Evolutionary conservation across 257 asterid genomes (phyloP).

Genomic region (Solanum tarijense): DNA sequence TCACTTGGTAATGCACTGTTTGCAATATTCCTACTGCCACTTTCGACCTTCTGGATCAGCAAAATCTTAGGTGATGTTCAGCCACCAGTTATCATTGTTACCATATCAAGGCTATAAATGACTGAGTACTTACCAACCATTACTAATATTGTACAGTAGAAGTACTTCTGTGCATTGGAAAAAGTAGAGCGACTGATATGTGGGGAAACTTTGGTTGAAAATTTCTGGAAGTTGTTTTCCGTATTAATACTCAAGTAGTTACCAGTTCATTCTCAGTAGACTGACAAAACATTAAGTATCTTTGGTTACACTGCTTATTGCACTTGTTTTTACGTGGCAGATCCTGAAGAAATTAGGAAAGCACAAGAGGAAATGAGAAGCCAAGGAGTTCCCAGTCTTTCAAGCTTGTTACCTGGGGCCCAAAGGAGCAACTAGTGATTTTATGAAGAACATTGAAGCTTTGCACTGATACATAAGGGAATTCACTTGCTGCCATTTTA

Average conservation of each 20-base stretch:
- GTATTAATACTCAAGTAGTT: not conserved
- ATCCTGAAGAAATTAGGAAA: constrained; percentile 83
- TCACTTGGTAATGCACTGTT: not conserved
- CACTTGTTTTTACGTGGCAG: constrained; percentile 23
- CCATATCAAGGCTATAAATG: not conserved
- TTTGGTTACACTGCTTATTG: not conserved
- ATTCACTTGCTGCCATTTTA: not conserved
- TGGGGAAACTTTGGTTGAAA: not conserved
- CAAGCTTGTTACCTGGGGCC: constrained; percentile 65
- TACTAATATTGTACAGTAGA: not conserved
- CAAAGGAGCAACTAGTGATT: constrained; percentile 50
- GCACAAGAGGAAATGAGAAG: constrained; percentile 98
- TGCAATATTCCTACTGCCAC: not conserved
- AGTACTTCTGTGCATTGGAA: not conserved
- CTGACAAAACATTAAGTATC: not conserved
- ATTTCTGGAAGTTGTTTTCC: not conserved
- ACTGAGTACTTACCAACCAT: not conserved
- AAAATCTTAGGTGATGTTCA: not conserved
- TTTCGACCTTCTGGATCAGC: not conserved
- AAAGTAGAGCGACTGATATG: not conserved
- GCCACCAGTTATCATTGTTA: not conserved
- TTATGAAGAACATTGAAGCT: not conserved
- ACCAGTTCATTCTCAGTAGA: not conserved
- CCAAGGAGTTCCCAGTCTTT: constrained; percentile 86
- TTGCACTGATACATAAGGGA: not conserved